These are phyloP conservation scores for Hypoxylon crocopeplum DNA, from an alignment of 495 filamentous ascomycete species.

Conservation along the genomic window DNA sequence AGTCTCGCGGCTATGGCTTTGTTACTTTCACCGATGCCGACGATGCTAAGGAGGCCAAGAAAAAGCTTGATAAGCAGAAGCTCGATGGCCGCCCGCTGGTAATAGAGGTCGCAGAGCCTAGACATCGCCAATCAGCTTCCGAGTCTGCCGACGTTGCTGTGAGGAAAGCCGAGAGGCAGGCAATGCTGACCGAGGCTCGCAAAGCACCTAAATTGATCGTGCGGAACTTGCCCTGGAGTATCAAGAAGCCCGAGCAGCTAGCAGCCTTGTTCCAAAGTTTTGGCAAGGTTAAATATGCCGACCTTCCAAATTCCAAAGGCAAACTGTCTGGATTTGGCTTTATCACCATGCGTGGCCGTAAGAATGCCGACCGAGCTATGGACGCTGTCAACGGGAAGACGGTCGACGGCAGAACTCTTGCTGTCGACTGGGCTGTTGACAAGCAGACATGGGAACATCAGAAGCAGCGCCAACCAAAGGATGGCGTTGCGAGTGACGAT, in stretches of 20 bases:
- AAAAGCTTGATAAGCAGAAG: slow-evolving; percentile 74
- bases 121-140: slow-evolving; percentile 69
- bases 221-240: slow-evolving; percentile 94
- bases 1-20: slow-evolving; percentile 92
- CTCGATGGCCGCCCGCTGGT: slow-evolving; percentile 81
- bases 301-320: slow-evolving; percentile 76
- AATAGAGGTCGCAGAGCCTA: slow-evolving; percentile 85
- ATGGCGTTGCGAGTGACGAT: slow-evolving; percentile 40
- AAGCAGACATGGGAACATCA: slow-evolving; percentile 80
- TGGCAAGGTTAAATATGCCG: slow-evolving; percentile 85
- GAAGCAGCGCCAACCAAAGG: slow-evolving; percentile 50
- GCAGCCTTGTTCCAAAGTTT: slow-evolving; percentile 78
- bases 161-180: slow-evolving; percentile 65
- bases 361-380: slow-evolving; percentile 91
- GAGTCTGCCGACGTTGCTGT: slow-evolving; percentile 45
- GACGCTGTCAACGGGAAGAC: slow-evolving; percentile 85
- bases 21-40: slow-evolving; percentile 94
- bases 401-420: slow-evolving; percentile 83
- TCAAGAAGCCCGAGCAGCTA: slow-evolving; percentile 84
- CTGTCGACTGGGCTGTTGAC: slow-evolving; percentile 96
- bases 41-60: slow-evolving; percentile 79
- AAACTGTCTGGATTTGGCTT: slow-evolving; percentile 91
- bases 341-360: slow-evolving; percentile 82
- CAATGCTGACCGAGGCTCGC: slow-evolving; percentile 59
- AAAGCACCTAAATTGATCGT: slow-evolving; percentile 87